Evolutionary conservation across 2,329 filamentous ascomycete species (phyloP).

Genomic region (Colletotrichum sp.): DNA sequence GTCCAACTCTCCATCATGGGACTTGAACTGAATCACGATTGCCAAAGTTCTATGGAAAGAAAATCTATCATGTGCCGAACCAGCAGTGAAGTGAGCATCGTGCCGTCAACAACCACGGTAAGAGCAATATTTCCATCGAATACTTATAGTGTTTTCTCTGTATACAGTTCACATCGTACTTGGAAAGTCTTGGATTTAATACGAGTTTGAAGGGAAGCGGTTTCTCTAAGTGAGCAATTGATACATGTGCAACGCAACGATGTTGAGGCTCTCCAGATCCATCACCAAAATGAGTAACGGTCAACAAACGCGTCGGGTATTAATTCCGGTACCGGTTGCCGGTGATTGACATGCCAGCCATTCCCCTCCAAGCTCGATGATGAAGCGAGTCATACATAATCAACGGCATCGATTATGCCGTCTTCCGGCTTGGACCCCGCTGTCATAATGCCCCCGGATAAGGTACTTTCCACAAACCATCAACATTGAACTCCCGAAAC

Average conservation of each 20-base stretch:
- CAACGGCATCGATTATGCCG: background rate
- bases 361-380: background rate
- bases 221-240: background rate
- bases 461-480: background rate
- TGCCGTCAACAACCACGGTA: rapidly evolving
- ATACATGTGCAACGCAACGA: background rate
- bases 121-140: background rate
- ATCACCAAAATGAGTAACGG: background rate
- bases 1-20: rapidly evolving
- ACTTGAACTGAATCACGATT: background rate
- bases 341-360: background rate
- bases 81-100: background rate
- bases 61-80: background rate
- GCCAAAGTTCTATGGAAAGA: background rate
- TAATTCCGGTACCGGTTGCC: background rate
- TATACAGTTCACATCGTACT: background rate
- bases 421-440: background rate
- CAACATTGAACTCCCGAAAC: background rate
- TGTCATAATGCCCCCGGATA: background rate
- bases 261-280: background rate
- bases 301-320: background rate
- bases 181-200: background rate
- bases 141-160: rapidly evolving
- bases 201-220: rapidly evolving
- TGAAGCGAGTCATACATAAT: background rate